phyloP scores from a whole-genome alignment of 192 early-diverging fungal species.

The Phycomyces nitens region DNA sequence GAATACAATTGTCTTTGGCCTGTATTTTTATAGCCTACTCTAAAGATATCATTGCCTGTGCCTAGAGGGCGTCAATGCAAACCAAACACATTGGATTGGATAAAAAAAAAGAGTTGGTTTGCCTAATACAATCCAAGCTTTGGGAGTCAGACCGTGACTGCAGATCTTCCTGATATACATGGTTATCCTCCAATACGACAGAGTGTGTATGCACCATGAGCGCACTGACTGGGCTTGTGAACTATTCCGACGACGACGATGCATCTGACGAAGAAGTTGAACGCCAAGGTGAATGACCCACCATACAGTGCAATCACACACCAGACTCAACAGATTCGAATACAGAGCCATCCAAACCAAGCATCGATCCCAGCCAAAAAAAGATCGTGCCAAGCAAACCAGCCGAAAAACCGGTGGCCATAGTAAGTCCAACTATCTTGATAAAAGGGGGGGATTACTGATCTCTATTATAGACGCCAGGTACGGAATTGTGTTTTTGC shows the following conservation, averaged over 20 bases:
- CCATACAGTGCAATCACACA: not conserved
- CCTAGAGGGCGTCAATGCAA: too few relatives aligned
- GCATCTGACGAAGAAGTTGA: slow-evolving; percentile 16
- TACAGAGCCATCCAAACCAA: not conserved
- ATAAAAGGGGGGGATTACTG: not conserved
- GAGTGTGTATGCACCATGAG: not conserved
- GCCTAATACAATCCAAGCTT: not conserved
- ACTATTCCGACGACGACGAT: slow-evolving; percentile 33
- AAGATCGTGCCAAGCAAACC: not conserved
- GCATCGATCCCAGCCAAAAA: not conserved
- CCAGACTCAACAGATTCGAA: not conserved
- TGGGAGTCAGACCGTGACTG: not conserved
- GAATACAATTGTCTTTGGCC: too few relatives aligned
- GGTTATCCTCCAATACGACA: not conserved
- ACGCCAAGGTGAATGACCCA: slow-evolving; percentile 9
- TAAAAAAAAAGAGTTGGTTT: too few relatives aligned
- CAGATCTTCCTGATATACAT: not conserved
- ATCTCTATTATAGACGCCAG: not conserved
- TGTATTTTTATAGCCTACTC: too few relatives aligned
- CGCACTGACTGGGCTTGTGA: slow-evolving; percentile 18
- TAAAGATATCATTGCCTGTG: too few relatives aligned
- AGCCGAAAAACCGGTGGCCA: not conserved
- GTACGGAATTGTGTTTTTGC: not conserved
- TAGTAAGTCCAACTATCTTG: not conserved
- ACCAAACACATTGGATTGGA: too few relatives aligned